phyloP scores from a whole-genome alignment of 768 basidiomycete genomes.

The Lyophyllum atratum region DNA sequence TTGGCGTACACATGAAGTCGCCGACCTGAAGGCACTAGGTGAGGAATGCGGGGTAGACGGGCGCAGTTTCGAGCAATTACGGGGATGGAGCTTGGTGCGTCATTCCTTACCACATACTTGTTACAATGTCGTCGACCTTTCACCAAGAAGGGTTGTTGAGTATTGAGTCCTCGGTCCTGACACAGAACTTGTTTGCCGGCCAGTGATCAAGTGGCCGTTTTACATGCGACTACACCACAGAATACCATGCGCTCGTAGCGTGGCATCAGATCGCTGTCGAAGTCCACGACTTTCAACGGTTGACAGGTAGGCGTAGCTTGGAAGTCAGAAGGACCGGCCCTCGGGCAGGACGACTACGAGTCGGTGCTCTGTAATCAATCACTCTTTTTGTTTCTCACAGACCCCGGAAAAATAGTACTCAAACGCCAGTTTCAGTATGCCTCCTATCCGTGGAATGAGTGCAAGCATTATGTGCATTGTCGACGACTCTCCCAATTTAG shows the following conservation, averaged over 20 bases:
- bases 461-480: no score
- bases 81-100: no score
- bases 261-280: not conserved
- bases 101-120: not conserved
- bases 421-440: not conserved
- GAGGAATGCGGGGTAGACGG: no score
- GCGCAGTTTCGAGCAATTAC: no score
- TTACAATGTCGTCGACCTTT: not conserved
- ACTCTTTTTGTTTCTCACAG: not conserved
- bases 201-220: not conserved
- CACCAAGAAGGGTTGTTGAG: not conserved
- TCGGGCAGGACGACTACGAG: not conserved
- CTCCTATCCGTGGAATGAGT: not conserved
- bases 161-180: not conserved
- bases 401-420: not conserved
- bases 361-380: not conserved
- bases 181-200: not conserved
- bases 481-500: no score
- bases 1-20: no score
- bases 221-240: not conserved
- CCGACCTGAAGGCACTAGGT: not conserved
- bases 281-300: not conserved
- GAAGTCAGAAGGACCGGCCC: not conserved
- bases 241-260: not conserved
- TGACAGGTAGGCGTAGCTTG: slow-evolving; percentile 7